Conservation (phyloP, 2,329 filamentous ascomycete species). For the Epichloe sylvatica region DNA sequence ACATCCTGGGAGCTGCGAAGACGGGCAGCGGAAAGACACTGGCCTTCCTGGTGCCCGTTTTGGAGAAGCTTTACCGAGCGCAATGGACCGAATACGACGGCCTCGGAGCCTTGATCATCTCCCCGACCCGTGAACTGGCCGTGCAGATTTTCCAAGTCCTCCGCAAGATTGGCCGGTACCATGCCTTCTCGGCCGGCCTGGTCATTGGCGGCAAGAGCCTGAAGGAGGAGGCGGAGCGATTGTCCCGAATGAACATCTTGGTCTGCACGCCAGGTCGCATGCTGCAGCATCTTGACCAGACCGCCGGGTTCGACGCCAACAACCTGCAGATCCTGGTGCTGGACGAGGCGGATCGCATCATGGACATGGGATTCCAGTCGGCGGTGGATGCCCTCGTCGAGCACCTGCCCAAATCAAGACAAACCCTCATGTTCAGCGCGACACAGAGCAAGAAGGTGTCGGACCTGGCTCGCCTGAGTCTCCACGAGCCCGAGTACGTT, state of each 20-base stretch:
- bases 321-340: constrained; percentile 86
- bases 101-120: constrained; percentile 81
- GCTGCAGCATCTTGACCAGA: constrained; percentile 91
- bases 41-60: constrained; percentile 78
- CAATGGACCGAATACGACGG: constrained; percentile 88
- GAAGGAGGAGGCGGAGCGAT: constrained; percentile 69
- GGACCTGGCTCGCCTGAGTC: constrained; percentile 74
- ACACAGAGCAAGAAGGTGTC: constrained; percentile 93
- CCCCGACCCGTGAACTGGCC: constrained; percentile 85
- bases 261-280: constrained; percentile 92
- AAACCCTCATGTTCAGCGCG: constrained; percentile 90
- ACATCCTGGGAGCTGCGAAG: constrained; percentile 89
- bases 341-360: constrained; percentile 89
- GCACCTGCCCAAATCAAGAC: constrained; percentile 70
- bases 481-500: constrained; percentile 87
- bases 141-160: constrained; percentile 96
- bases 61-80: constrained; percentile 81
- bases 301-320: constrained; percentile 74
- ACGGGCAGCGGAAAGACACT: constrained; percentile 93
- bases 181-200: constrained; percentile 81
- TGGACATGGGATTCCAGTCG: constrained; percentile 92
- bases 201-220: constrained; percentile 89
- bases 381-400: constrained; percentile 88
- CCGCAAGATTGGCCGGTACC: constrained; percentile 75
- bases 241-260: constrained; percentile 90